These are phyloP conservation scores for Lipomyces yamadae DNA, from an alignment of 805 yeast species.

Conservation along the genomic window DNA sequence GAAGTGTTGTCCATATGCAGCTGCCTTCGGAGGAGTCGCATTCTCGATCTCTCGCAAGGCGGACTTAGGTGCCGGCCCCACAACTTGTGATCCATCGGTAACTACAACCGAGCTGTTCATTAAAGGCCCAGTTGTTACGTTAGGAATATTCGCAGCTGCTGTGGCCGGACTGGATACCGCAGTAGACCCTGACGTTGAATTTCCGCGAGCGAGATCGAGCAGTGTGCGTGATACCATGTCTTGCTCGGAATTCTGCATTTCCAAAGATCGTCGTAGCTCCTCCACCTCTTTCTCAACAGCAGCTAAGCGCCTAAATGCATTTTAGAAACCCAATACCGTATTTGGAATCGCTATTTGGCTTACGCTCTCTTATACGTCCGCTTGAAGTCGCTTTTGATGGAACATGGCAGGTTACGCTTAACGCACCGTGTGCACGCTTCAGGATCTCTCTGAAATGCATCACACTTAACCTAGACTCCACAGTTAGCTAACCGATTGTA, in stretches of 20 bases:
- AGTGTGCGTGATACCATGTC: constrained; percentile 34
- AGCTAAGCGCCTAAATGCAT: constrained; percentile 44
- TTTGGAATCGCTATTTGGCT: constrained; percentile 34
- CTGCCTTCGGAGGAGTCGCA: not conserved
- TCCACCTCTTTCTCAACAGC: constrained; percentile 73
- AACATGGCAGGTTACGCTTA: constrained; percentile 71
- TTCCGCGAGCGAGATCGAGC: constrained; percentile 36
- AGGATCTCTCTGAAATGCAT: constrained; percentile 77
- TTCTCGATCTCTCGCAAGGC: not conserved
- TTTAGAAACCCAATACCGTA: not conserved
- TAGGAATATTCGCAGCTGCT: not conserved
- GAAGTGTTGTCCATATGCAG: not conserved
- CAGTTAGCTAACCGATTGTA: not conserved
- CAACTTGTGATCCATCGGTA: not conserved
- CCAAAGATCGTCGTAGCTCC: constrained; percentile 63
- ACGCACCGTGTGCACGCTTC: constrained; percentile 81
- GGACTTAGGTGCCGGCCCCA: not conserved
- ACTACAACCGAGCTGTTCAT: not conserved
- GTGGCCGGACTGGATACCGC: constrained; percentile 5
- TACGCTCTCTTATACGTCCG: constrained; percentile 88
- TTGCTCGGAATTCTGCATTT: constrained; percentile 33
- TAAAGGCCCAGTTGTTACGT: not conserved
- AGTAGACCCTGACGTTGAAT: constrained; percentile 15
- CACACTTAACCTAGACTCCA: constrained; percentile 67
- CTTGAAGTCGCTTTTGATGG: constrained; percentile 78